A percentile compares a stretch with the other conserved stretches of the same genome.
phyloP scores from a whole-genome alignment of 768 basidiomycete species.

The Russula olivacea region DNA sequence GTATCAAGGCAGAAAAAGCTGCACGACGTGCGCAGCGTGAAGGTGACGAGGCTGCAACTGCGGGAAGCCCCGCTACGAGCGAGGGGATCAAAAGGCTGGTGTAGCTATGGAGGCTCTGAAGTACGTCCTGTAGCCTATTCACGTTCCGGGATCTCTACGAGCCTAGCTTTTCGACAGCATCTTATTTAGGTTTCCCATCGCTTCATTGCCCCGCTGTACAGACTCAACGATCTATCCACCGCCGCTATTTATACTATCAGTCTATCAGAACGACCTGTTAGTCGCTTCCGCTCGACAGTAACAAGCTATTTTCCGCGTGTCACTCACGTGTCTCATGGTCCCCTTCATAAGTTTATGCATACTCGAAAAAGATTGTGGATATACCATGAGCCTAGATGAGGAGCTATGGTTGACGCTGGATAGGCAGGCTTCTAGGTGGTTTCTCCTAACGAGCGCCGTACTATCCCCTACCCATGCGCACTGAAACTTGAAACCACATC shows the following conservation, averaged over 20 bases:
- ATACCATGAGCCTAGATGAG: too few species aligned
- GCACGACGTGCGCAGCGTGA: slow-evolving; percentile 41
- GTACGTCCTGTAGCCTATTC: background rate
- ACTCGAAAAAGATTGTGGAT: too few species aligned
- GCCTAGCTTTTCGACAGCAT: background rate
- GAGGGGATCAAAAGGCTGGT: slow-evolving; percentile 29
- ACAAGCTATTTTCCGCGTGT: background rate
- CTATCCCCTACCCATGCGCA: too few species aligned
- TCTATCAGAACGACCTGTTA: slow-evolving; percentile 1
- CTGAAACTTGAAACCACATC: too few species aligned
- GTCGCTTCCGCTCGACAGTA: background rate
- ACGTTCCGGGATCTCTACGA: background rate
- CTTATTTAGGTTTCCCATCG: background rate
- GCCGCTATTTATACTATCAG: background rate
- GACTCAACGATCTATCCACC: background rate
- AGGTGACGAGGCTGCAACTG: slow-evolving; percentile 36
- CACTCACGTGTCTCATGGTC: slow-evolving; percentile 14
- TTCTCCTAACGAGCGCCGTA: too few species aligned
- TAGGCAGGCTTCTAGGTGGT: too few species aligned
- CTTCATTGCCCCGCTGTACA: background rate
- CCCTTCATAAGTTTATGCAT: too few species aligned
- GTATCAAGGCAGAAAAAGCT: slow-evolving; percentile 60
- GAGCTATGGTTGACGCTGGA: too few species aligned
- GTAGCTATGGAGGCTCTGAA: background rate
- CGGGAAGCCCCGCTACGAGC: slow-evolving; percentile 27